Conservation (phyloP, 108 stramenopile species). For the Aurantiochytrium sp. region DNA sequence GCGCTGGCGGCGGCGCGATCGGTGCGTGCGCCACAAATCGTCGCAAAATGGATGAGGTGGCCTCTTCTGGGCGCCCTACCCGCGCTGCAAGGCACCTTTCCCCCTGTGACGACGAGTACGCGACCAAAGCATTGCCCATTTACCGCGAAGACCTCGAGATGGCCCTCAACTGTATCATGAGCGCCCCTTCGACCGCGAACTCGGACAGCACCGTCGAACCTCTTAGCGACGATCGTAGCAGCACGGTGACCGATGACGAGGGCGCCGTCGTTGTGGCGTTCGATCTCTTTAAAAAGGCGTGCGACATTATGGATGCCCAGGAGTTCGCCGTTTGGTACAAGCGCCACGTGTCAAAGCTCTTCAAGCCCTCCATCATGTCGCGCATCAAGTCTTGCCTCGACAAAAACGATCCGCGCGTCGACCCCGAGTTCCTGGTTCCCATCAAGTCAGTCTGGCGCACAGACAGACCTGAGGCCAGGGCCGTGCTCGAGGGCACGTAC, state of each 20-base stretch:
- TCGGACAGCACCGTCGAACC: background rate
- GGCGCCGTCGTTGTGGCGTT: background rate
- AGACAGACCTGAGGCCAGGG: background rate
- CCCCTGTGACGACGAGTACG: background rate
- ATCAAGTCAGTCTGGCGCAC: background rate
- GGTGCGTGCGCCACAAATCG: too few relatives aligned
- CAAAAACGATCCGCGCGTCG: background rate
- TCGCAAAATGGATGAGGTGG: too few relatives aligned
- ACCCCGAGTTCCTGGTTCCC: background rate
- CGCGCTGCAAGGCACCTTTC: background rate
- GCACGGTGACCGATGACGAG: background rate
- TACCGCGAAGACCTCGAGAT: background rate
- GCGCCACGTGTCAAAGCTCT: constrained; percentile 8
- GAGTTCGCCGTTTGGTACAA: constrained; percentile 3
- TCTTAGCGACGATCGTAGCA: background rate
- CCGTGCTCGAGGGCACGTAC: background rate
- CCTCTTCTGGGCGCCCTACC: too few relatives aligned
- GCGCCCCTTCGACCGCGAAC: background rate
- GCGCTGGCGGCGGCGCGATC: too few relatives aligned
- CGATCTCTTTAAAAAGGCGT: background rate
- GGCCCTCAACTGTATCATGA: background rate
- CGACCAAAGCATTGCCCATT: background rate
- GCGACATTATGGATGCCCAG: background rate
- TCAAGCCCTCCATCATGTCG: background rate
- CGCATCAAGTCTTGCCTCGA: constrained; percentile 6